Percentiles rank a stretch among this genome's conserved stretches.
Evolutionary conservation across 2,329 filamentous ascomycete genomes (phyloP).

Genomic region (Macrophomina phaseolina): DNA sequence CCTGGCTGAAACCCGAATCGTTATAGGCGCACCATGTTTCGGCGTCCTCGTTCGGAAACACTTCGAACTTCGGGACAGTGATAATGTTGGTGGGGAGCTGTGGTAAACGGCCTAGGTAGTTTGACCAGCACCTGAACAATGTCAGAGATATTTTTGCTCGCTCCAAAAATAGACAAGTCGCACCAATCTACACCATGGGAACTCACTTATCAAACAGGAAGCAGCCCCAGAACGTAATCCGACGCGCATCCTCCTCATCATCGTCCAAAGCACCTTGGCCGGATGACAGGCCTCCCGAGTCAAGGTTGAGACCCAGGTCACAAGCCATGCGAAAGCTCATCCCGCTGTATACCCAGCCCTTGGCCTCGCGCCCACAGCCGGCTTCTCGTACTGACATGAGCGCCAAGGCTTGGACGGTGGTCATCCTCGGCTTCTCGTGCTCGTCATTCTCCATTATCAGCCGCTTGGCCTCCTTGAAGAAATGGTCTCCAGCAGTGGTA

Average conservation of each 20-base stretch:
- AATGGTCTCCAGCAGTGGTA: conserved; percentile 90
- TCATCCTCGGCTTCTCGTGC: conserved; percentile 84
- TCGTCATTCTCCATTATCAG: conserved; percentile 90
- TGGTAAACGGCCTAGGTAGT: conserved; percentile 89
- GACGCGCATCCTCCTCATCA: conserved; percentile 83
- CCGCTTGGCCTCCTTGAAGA: conserved; percentile 91
- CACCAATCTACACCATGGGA: neutral
- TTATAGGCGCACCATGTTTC: conserved; percentile 88
- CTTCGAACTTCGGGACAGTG: conserved; percentile 86
- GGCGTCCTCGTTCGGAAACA: conserved; percentile 87
- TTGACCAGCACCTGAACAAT: conserved; percentile 78
- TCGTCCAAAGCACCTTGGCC: conserved; percentile 68
- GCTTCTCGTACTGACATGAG: conserved; percentile 97
- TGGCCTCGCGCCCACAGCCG: conserved; percentile 90
- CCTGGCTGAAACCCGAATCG: conserved; percentile 76
- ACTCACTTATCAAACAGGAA: conserved; percentile 91
- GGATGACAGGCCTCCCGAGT: conserved; percentile 69
- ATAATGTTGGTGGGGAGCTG: conserved; percentile 81
- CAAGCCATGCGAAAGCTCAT: conserved; percentile 99
- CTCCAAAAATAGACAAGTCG: neutral
- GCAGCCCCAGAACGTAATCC: conserved; percentile 96
- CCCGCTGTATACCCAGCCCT: conserved; percentile 97
- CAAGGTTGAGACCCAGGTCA: conserved; percentile 89
- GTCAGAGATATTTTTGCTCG: conserved; percentile 26
- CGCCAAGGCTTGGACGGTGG: conserved; percentile 90